phyloP scores from a whole-genome alignment of 164 flowering plant species.

The Liriodendron chinense region DNA sequence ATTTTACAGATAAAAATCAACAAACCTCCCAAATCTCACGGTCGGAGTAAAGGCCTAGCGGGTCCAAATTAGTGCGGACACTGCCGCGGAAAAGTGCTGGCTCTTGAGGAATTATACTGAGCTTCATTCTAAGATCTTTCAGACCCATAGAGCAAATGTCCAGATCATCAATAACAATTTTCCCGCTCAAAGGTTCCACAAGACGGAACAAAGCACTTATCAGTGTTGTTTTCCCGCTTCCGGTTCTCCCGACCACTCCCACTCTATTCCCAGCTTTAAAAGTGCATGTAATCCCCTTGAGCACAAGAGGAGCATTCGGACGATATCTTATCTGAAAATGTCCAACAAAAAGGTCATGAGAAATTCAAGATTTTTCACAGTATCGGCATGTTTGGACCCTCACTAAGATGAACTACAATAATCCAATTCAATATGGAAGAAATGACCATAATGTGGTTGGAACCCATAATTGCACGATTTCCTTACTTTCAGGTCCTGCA shows the following conservation, averaged over 20 bases:
- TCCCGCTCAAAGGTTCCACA: slow-evolving; percentile 74
- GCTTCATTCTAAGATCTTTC: slow-evolving; percentile 68
- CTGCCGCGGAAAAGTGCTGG: slow-evolving; percentile 86
- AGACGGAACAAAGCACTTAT: slow-evolving; percentile 80
- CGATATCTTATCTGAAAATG: slow-evolving; percentile 66
- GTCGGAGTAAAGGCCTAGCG: slow-evolving; percentile 70
- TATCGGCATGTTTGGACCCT: neutral
- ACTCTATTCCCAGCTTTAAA: slow-evolving; percentile 70
- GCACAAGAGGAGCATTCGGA: slow-evolving; percentile 73
- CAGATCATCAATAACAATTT: slow-evolving; percentile 39
- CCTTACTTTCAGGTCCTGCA: slow-evolving; percentile 62
- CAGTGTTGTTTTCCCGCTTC: slow-evolving; percentile 87
- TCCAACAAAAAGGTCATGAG: neutral
- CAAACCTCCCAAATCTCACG: slow-evolving; percentile 75
- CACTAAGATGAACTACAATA: neutral
- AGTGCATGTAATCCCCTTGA: slow-evolving; percentile 78
- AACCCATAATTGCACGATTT: neutral
- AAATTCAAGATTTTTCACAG: neutral
- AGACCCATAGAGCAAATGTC: slow-evolving; percentile 44
- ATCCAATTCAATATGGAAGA: neutral
- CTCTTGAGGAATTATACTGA: slow-evolving; percentile 91
- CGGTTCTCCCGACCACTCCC: slow-evolving; percentile 93
- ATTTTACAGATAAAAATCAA: neutral
- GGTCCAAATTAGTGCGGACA: slow-evolving; percentile 73
- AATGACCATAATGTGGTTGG: neutral